Base-by-base conservation (phyloP, 805 yeast genomes). In the Hemisphaericaspora nanyangensis region DNA sequence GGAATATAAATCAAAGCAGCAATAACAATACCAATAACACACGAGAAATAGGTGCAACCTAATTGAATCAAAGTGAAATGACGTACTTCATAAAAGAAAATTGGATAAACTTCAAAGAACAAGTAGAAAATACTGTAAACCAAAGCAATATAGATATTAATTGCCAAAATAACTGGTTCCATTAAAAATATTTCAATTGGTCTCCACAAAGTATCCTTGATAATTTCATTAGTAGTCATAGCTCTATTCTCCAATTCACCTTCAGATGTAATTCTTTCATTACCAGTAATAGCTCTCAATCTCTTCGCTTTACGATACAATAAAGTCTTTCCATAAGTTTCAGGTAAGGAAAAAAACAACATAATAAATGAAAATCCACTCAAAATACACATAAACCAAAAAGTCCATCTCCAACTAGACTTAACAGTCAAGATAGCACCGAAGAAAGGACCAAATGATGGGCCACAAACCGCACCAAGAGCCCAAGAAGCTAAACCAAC, bases 31-130 rank as follows among this genome's bases (percentile, higher is more conserved):
- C 85, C 85, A 15, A 82, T 80, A 46, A 55, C 39, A 22, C 56
- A 44, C 12, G 76, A 64, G 29, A 75, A 33, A 55, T 66, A 80
- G 1, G 80, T 56, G 3, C 65, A 56, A 12, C 85, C 83, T 54
- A 55, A 43, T 38, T 72, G 76, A 24, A 77, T 64, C 17, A 65
- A 49, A 4, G 75, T 67, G 55, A 80, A 80, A 24, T 63, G 51
- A 46, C 76, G 65, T 17, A 64, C 50, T 2, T 65, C 73, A 17
- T 31, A 16, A 35, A 72, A 80, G 2, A 76, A 78, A 27, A 79
- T 61, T 7, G 86, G 85, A 58, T 76, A 77, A 5, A 77, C 79
- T 55, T 80, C 85, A 48, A 79, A 76, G 65, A 76, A 79, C 17
- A 77, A 54, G 53, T 77, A 80, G 44, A 76, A 47, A 22, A 72